These are phyloP conservation scores for Mrakia blollopis DNA, from an alignment of 768 basidiomycete species.

Conservation along the genomic window DNA sequence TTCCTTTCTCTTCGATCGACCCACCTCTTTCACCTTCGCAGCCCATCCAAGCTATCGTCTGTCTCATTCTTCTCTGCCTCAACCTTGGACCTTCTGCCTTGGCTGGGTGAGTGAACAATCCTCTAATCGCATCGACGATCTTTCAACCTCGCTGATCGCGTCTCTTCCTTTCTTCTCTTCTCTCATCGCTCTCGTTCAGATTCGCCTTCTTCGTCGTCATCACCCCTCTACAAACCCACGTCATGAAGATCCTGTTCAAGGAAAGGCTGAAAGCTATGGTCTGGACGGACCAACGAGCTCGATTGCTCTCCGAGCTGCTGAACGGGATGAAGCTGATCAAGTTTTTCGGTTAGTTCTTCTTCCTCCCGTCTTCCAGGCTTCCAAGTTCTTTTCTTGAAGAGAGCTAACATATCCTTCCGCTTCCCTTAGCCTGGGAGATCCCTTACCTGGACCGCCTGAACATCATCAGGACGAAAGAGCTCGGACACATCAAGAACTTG, in stretches of 20 bases:
- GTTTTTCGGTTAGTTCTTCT: constrained; percentile 15
- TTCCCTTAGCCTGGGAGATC: constrained; percentile 20
- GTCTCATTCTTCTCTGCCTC: constrained; percentile 28
- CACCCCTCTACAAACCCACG: constrained; percentile 19
- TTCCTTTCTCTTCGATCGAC: no score
- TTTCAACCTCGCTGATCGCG: background rate
- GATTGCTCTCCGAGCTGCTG: constrained; percentile 61
- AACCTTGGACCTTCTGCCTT: constrained; percentile 55
- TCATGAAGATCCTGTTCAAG: constrained; percentile 22
- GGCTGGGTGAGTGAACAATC: background rate
- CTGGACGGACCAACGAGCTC: constrained; percentile 61
- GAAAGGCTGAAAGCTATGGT: constrained; percentile 46
- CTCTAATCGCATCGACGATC: background rate
- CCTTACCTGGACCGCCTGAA: constrained; percentile 29
- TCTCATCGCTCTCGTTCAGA: background rate
- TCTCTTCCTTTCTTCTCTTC: background rate
- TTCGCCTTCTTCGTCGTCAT: constrained; percentile 30
- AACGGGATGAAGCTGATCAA: constrained; percentile 40
- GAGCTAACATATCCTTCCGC: background rate
- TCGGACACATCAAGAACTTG: constrained; percentile 22
- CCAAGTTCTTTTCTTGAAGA: background rate
- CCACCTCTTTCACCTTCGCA: constrained; percentile 1
- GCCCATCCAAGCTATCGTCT: constrained; percentile 25
- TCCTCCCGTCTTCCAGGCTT: background rate
- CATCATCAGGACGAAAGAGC: constrained; percentile 23